phyloP scores from a whole-genome alignment of 2,329 filamentous ascomycete species.

The Alternaria viburni region DNA sequence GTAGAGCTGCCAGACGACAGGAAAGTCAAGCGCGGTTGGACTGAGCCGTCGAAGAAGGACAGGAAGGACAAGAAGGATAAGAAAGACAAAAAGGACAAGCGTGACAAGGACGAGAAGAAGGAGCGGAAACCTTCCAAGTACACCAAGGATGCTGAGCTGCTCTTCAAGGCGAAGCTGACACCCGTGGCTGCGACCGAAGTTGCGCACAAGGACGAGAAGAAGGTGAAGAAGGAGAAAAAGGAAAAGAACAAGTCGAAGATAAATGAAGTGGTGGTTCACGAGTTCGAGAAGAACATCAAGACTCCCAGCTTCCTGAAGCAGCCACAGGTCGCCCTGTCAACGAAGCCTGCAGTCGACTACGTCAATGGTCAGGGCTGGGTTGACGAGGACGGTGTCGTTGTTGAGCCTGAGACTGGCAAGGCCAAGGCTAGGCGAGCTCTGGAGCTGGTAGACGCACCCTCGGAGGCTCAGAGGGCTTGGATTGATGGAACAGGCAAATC shows the following conservation, averaged over 20 bases:
- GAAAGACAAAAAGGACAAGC: conserved; percentile 50
- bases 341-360: conserved; percentile 66
- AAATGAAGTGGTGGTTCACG: conserved; percentile 75
- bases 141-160: conserved; percentile 78
- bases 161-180: conserved; percentile 83
- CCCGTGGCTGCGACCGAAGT: conserved; percentile 46
- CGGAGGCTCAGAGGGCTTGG: conserved; percentile 28
- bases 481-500: conserved; percentile 15
- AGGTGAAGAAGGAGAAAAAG: conserved; percentile 64
- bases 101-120: conserved; percentile 64
- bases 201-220: conserved; percentile 50
- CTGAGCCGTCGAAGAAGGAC: conserved; percentile 63
- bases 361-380: conserved; percentile 90
- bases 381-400: conserved; percentile 75
- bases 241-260: conserved; percentile 61
- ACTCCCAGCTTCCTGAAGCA: conserved; percentile 81
- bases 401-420: conserved; percentile 63
- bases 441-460: conserved; percentile 40
- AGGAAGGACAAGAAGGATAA: conserved; percentile 57
- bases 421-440: conserved; percentile 41
- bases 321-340: conserved; percentile 51
- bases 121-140: conserved; percentile 74
- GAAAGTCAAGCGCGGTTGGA: conserved; percentile 90
- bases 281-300: conserved; percentile 85
- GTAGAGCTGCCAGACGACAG: conserved; percentile 74